These are phyloP conservation scores for Yamadazyma phyllophila DNA, from an alignment of 805 yeast genomes.

Conservation along the genomic window DNA sequence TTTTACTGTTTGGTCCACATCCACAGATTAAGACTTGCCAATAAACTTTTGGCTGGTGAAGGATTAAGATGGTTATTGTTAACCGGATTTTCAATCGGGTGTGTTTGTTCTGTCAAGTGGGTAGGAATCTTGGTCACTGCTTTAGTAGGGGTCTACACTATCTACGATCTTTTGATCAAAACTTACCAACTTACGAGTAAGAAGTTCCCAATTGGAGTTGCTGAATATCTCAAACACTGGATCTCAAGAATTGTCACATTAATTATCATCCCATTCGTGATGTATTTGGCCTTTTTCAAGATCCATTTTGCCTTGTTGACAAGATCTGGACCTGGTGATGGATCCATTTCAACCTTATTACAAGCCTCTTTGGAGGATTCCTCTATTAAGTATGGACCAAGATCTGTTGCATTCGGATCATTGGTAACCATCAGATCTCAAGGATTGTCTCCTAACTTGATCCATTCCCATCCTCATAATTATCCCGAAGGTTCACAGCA, in stretches of 20 bases:
- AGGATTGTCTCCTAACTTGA: conserved; percentile 67
- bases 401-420: conserved; percentile 64
- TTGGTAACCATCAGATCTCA: conserved; percentile 64
- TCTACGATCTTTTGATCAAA: conserved; percentile 51
- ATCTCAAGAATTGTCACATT: conserved; percentile 58
- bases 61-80: conserved; percentile 57
- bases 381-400: conserved; percentile 62
- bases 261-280: conserved; percentile 66
- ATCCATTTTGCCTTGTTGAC: conserved; percentile 74
- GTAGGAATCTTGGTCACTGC: conserved; percentile 72
- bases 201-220: conserved; percentile 12
- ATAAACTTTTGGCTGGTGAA: conserved; percentile 33
- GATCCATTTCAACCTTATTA: conserved; percentile 83
- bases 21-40: conserved; percentile 43
- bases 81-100: conserved; percentile 71
- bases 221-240: conserved; percentile 66
- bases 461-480: conserved; percentile 84
- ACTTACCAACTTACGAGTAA: conserved; percentile 31
- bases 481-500: conserved; percentile 93
- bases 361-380: conserved; percentile 81
- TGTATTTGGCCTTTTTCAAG: conserved; percentile 73
- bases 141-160: conserved; percentile 57
- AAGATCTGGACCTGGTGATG: conserved; percentile 90
- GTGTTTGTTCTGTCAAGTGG: conserved; percentile 85
- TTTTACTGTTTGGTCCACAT: conserved; percentile 42